Conservation (phyloP, 2,329 filamentous ascomycete genomes). For the Trichoderma arundinaceum region DNA sequence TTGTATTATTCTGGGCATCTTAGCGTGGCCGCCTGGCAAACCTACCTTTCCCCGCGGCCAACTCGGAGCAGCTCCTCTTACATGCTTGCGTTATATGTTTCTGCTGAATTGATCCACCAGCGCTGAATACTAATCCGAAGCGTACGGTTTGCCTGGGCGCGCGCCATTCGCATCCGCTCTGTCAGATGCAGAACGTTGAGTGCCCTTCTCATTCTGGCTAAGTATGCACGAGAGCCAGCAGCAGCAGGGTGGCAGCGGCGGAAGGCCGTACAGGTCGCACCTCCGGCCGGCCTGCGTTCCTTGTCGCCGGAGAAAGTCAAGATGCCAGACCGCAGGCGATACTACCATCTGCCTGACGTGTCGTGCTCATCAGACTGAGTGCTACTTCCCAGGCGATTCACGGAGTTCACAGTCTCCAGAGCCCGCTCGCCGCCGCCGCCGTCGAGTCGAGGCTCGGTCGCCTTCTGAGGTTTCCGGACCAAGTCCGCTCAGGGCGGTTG, state of each 20-base stretch:
- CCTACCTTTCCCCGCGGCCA: conserved; percentile 13
- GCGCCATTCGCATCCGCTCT: not conserved
- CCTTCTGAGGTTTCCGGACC: not conserved
- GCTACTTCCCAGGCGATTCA: conserved; percentile 55
- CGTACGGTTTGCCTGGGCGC: too few species aligned
- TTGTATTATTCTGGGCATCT: conserved; percentile 1
- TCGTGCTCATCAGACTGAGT: conserved; percentile 62
- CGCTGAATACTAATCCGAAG: not conserved
- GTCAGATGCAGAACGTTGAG: not conserved
- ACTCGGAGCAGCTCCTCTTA: not conserved
- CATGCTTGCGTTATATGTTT: not conserved
- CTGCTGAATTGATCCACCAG: not conserved
- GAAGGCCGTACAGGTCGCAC: conserved; percentile 65
- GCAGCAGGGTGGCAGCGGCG: conserved; percentile 33
- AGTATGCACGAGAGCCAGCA: conserved; percentile 14
- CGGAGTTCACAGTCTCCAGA: conserved; percentile 35
- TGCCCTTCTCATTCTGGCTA: not conserved
- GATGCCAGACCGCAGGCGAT: conserved; percentile 63
- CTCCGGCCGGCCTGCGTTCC: conserved; percentile 64
- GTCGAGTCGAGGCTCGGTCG: conserved; percentile 29
- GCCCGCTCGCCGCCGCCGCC: conserved; percentile 32
- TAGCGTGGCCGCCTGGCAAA: conserved; percentile 20
- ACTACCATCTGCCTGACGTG: conserved; percentile 62
- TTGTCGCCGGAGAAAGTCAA: conserved; percentile 65
- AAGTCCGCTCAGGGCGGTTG: conserved; percentile 7